Conservation (phyloP, 1,284 basidiomycete species). For the Trichosporon faecale region DNA sequence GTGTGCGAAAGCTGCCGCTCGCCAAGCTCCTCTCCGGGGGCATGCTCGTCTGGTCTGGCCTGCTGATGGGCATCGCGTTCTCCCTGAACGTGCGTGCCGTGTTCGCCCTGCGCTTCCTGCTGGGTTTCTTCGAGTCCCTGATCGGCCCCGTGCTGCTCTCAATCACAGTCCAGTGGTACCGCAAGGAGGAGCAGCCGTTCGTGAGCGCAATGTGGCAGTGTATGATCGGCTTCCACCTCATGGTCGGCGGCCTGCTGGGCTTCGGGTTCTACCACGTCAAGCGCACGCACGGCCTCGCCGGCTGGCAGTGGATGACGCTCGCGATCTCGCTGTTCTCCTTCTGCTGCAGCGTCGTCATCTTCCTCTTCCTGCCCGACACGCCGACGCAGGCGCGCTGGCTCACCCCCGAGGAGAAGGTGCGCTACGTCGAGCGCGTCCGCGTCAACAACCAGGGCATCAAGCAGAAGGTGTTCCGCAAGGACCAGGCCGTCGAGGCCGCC, state of each 20-base stretch:
- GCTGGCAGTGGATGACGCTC: constrained; percentile 40
- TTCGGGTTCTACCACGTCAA: constrained; percentile 5
- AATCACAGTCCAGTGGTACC: constrained; percentile 34
- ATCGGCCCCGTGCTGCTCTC: constrained; percentile 33
- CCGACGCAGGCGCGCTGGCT: constrained; percentile 37
- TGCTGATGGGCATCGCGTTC: constrained; percentile 64
- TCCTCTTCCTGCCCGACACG: constrained; percentile 37
- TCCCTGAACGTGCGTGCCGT: constrained; percentile 65
- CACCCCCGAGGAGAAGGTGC: constrained; percentile 30
- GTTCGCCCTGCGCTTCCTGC: constrained; percentile 29
- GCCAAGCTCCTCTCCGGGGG: constrained; percentile 31
- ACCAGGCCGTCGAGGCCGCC: constrained; percentile 33
- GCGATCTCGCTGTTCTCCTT: constrained; percentile 27
- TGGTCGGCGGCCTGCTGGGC: constrained; percentile 16
- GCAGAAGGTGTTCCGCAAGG: constrained; percentile 29
- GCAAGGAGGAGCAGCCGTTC: constrained; percentile 27
- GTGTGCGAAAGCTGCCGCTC: constrained; percentile 33
- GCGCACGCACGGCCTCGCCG: constrained; percentile 16
- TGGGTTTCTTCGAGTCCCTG: constrained; percentile 39
- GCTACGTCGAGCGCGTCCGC: constrained; percentile 40
- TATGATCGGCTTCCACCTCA: constrained; percentile 22
- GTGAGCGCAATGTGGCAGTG: constrained; percentile 13
- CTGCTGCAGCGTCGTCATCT: constrained; percentile 20
- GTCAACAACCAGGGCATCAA: constrained; percentile 42
- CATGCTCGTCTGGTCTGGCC: constrained; percentile 33